Conservation (phyloP, 257 asterid species). For the Leonotis leonurus region DNA sequence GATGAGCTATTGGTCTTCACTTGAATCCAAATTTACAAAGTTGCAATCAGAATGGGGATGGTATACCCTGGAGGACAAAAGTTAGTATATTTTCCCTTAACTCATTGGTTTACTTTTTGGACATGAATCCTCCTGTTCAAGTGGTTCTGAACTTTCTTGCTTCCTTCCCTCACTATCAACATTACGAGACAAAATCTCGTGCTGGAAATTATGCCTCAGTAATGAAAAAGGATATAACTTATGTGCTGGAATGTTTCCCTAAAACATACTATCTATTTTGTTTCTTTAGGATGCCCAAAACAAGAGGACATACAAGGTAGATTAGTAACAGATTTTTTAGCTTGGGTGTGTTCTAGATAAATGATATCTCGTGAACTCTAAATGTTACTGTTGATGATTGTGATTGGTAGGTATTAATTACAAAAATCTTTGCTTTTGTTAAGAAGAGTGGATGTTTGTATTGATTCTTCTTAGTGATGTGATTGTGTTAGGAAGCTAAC, state of each 20-base stretch:
- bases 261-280: neutral
- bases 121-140: conserved; percentile 1
- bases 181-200: neutral
- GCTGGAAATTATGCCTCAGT: neutral
- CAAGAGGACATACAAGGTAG: neutral
- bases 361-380: neutral
- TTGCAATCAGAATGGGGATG: conserved; percentile 56
- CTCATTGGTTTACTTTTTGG: conserved; percentile 8
- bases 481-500: too few species aligned
- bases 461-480: too few species aligned
- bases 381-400: neutral
- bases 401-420: too few species aligned
- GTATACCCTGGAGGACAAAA: conserved; percentile 33
- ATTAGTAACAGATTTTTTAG: neutral
- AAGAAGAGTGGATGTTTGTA: too few species aligned
- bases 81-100: conserved; percentile 43
- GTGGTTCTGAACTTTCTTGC: neutral
- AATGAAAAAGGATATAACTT: neutral
- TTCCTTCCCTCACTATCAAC: neutral
- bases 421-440: too few species aligned
- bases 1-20: conserved; percentile 64
- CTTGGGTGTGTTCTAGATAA: neutral
- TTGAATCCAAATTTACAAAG: conserved; percentile 35
- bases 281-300: neutral
- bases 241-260: too few species aligned